Evolutionary conservation across 371 early-diverging fungal genomes (phyloP).

Genomic region (Mucor lusitanicus): DNA sequence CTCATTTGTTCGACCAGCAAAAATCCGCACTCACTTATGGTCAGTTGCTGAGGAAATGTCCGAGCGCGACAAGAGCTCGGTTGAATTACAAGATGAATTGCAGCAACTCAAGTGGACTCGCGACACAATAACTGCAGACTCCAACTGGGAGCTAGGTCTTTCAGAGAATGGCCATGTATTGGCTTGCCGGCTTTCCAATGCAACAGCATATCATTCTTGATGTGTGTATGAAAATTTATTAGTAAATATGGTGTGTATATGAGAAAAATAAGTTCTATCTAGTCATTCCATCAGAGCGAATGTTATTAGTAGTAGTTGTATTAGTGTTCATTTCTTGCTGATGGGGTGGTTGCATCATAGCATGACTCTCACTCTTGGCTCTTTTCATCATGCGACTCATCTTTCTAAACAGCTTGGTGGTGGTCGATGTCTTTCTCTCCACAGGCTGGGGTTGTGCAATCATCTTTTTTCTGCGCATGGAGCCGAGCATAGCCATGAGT

Average conservation of each 20-base stretch:
- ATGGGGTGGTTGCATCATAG: neutral
- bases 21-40: slow-evolving; percentile 7
- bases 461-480: neutral
- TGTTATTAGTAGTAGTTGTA: neutral
- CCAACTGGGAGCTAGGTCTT: neutral
- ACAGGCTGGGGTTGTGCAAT: neutral
- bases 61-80: neutral
- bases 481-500: slow-evolving; percentile 10
- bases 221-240: neutral
- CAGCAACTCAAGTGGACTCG: neutral
- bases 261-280: neutral
- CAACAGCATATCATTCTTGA: neutral
- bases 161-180: neutral
- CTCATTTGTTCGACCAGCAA: slow-evolving; percentile 1
- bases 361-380: slow-evolving; percentile 14
- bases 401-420: slow-evolving; percentile 10
- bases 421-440: neutral
- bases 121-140: neutral
- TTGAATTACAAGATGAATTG: neutral
- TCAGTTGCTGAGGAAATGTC: slow-evolving; percentile 5
- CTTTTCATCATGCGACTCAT: slow-evolving; percentile 16
- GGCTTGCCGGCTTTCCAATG: neutral
- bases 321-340: neutral
- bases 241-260: neutral
- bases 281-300: neutral